These are phyloP conservation scores for Mycena galopus DNA, from an alignment of 768 basidiomycete species.

Conservation along the genomic window DNA sequence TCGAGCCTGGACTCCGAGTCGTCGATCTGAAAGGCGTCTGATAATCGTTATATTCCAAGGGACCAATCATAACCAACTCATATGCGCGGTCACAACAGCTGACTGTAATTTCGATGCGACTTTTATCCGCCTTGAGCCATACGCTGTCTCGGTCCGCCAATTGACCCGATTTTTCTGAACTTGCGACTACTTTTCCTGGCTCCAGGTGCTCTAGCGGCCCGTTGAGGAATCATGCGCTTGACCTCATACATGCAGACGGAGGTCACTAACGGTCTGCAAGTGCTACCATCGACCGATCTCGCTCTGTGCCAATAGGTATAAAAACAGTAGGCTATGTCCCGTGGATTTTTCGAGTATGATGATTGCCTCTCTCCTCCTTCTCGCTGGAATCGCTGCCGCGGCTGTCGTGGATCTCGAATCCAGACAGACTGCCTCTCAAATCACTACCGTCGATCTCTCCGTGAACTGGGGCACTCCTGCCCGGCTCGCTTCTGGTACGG, in stretches of 20 bases:
- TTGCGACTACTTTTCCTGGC: not conserved
- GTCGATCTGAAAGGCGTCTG: too few relatives aligned
- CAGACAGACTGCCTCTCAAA: constrained; percentile 22
- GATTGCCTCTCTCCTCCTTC: constrained; percentile 3
- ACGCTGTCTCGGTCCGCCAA: not conserved
- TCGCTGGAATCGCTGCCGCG: constrained; percentile 20
- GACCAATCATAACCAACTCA: not conserved
- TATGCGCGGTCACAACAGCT: not conserved
- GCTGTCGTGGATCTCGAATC: constrained; percentile 28
- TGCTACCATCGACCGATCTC: too few relatives aligned
- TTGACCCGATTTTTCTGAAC: not conserved
- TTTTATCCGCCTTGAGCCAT: not conserved
- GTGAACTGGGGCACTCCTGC: constrained; percentile 29
- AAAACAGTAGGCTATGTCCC: not conserved
- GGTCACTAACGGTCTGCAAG: not conserved
- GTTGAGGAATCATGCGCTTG: not conserved
- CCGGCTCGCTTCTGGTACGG: constrained; percentile 27
- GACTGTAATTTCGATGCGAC: not conserved
- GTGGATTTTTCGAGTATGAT: not conserved
- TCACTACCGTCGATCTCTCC: constrained; percentile 31
- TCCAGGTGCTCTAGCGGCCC: not conserved
- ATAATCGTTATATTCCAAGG: not conserved
- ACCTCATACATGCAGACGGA: not conserved
- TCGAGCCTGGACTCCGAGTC: too few relatives aligned
- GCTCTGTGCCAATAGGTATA: not conserved